Base-by-base conservation (phyloP, 495 filamentous ascomycete genomes). In the Amniculicola lignicola region DNA sequence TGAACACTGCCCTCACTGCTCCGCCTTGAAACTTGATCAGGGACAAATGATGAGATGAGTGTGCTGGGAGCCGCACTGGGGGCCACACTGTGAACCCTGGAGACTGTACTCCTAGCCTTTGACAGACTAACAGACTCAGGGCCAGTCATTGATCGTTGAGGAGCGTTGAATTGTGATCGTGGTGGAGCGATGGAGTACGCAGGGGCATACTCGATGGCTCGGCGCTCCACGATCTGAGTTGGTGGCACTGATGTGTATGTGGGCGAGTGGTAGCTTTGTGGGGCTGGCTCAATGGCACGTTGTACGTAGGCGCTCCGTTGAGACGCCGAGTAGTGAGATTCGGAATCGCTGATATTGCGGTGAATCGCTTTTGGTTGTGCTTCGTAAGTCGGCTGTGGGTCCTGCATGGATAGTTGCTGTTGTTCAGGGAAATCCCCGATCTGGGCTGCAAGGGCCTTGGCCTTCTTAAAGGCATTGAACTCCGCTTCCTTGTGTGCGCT, bases 1-100 rank as follows among this genome's bases (percentile, higher is more conserved):
- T 36, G 29, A 16, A 67, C 28, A 56, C 67, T 70, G 22, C 67
- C 62, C 21, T 58, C 61, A 36, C 64, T 64, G 43, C 68, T 63
- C 21, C 57, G 54, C 5, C 54, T 33, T 14, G 42, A n/a, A 21
- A 50, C 18, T 7, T 56, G 52, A 12, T 58, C 54, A 1, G 54
- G 50, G 4, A 59, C 54, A 35, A 63, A 57, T 4, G 50, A 59
- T 19, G 52, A 59, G 38, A 63, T 66, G 16, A 63, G 55, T 7
- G 63, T 39, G 36, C 56, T 42, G 23, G 61, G 38, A 29, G 60
- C 47, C 11, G 25, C 52, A 27, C 51, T 29, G 28, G 57, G 27
- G 22, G 60, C 54, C 4, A 23, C 42, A 24, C 57, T 61, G 1
- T 37, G 29, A 16, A 14, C 46, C 21, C 22, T 43, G 21, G 45